Conservation (phyloP, 2,329 filamentous ascomycete species). For the Neoarthrinium moseri region DNA sequence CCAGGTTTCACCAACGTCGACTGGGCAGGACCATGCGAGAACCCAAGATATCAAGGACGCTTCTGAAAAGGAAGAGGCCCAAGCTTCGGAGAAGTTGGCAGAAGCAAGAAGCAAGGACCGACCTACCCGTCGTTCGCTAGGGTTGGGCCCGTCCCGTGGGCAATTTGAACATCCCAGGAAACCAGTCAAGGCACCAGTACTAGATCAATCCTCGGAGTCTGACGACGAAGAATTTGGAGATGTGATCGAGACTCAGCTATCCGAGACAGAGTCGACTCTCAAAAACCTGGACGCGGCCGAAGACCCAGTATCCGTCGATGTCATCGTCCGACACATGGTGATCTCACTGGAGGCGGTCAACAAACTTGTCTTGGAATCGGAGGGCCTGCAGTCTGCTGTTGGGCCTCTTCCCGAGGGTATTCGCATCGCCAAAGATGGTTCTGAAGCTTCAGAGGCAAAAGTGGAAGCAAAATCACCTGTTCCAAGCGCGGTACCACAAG, state of each 20-base stretch:
- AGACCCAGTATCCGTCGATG: constrained; percentile 36
- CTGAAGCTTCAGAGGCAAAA: constrained; percentile 16
- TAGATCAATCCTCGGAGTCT: constrained; percentile 50
- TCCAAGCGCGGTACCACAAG: not conserved
- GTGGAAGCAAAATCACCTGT: constrained; percentile 18
- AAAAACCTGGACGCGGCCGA: constrained; percentile 41
- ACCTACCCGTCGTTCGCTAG: constrained; percentile 9
- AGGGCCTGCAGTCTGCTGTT: constrained; percentile 42
- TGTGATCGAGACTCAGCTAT: constrained; percentile 53
- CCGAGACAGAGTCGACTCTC: constrained; percentile 49
- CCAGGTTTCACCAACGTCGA: constrained; percentile 15
- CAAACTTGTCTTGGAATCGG: constrained; percentile 43
- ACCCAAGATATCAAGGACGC: constrained; percentile 3
- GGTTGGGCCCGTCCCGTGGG: constrained; percentile 23
- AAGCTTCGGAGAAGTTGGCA: constrained; percentile 10
- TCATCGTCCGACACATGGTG: constrained; percentile 45
- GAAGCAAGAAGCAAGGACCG: constrained; percentile 8
- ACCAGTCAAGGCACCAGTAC: constrained; percentile 24
- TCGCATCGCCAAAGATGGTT: constrained; percentile 18
- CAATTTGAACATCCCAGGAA: constrained; percentile 40
- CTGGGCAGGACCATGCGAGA: constrained; percentile 13
- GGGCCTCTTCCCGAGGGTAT: constrained; percentile 37
- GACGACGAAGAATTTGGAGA: constrained; percentile 58
- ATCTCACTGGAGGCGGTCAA: constrained; percentile 49
- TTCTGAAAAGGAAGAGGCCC: not conserved